Conservation (phyloP, 176 grass and related monocot genomes). For the Ampelocalamus luodianensis region DNA sequence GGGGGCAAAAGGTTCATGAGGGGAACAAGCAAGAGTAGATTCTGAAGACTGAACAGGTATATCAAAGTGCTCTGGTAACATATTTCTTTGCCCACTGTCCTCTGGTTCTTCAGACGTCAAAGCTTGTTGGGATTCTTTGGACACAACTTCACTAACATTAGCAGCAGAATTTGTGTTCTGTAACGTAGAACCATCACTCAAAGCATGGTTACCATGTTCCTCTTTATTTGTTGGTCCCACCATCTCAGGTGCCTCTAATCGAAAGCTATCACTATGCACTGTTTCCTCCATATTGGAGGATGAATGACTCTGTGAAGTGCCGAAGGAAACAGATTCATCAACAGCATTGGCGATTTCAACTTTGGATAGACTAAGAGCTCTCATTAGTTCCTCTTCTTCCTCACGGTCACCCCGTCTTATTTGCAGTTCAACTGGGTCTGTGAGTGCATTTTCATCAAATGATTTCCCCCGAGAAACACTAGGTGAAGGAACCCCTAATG, state of each 20-base stretch:
- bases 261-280: conserved; percentile 48
- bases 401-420: conserved; percentile 73
- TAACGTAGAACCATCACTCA: conserved; percentile 32
- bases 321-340: conserved; percentile 54
- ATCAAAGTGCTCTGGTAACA: conserved; percentile 32
- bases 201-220: conserved; percentile 21
- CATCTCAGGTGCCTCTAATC: conserved; percentile 30
- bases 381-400: conserved; percentile 89
- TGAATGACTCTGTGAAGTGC: conserved; percentile 31
- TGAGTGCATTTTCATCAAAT: conserved; percentile 70
- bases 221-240: conserved; percentile 40
- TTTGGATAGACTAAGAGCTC: conserved; percentile 82
- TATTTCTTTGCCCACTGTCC: conserved; percentile 30
- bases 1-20: conserved; percentile 48
- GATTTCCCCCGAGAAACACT: conserved; percentile 66
- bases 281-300: conserved; percentile 48
- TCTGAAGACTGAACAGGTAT: conserved; percentile 48
- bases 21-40: conserved; percentile 23
- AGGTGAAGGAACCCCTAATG: conserved; percentile 84
- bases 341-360: conserved; percentile 43
- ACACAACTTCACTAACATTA: conserved; percentile 12
- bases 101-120: conserved; percentile 46
- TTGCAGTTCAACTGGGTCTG: conserved; percentile 44
- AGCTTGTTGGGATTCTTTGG: conserved; percentile 39
- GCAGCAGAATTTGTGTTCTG: conserved; percentile 31